A percentile compares a stretch with the other conserved stretches of the same genome.
Conservation (phyloP, 768 basidiomycete species). For the Ramaria rubella region DNA sequence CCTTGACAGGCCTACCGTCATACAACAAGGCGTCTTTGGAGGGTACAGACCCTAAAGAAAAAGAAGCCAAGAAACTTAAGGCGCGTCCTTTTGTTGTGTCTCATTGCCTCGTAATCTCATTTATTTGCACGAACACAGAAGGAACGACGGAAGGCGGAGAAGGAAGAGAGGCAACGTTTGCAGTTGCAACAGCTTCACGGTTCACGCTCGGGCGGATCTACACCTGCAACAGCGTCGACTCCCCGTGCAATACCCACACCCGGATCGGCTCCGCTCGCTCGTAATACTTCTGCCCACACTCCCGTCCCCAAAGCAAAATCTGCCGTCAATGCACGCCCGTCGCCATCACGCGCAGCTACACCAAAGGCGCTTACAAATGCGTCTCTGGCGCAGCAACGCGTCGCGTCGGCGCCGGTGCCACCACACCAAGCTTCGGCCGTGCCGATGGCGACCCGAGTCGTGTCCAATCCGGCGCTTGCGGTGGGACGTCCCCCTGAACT, state of each 20-base stretch:
- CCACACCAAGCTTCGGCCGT: neutral
- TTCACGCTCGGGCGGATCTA: neutral
- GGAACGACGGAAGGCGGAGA: constrained; percentile 23
- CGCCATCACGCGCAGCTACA: neutral
- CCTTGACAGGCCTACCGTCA: constrained; percentile 27
- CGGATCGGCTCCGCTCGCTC: constrained; percentile 3
- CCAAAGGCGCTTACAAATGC: neutral
- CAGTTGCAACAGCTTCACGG: constrained; percentile 7
- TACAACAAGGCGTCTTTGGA: constrained; percentile 13
- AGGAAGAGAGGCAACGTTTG: constrained; percentile 29
- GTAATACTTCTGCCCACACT: constrained; percentile 1
- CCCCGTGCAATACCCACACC: neutral
- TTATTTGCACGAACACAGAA: neutral
- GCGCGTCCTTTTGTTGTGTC: constrained; percentile 37
- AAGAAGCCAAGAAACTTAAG: constrained; percentile 49
- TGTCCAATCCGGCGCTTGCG: neutral
- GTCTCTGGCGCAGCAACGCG: neutral
- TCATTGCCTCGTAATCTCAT: constrained; percentile 7
- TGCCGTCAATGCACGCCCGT: neutral
- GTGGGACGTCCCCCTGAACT: constrained; percentile 7
- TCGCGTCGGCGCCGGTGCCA: neutral
- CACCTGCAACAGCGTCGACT: neutral
- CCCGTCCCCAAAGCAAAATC: neutral
- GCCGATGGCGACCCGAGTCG: neutral
- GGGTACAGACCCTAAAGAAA: constrained; percentile 28